phyloP scores from a whole-genome alignment of 306 rosid species.

The Trichosanthes cucumerina region DNA sequence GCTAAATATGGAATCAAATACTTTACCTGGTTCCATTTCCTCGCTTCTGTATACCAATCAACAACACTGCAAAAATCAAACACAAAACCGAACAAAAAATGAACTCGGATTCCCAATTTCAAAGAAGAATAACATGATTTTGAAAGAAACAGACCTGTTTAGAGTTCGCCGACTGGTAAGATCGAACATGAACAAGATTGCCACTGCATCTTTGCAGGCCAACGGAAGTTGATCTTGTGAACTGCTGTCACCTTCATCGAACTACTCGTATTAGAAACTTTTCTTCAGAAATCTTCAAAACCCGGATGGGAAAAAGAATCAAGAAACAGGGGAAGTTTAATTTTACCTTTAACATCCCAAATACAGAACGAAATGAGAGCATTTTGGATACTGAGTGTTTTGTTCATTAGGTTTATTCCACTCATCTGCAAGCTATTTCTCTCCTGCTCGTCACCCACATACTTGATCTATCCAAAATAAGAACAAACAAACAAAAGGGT shows the following conservation, averaged over 20 bases:
- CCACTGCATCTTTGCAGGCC: slow-evolving; percentile 96
- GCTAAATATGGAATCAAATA: background rate
- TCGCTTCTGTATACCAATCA: slow-evolving; percentile 77
- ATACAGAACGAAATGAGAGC: slow-evolving; percentile 68
- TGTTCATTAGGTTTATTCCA: slow-evolving; percentile 82
- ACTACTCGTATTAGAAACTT: background rate
- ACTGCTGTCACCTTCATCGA: slow-evolving; percentile 42
- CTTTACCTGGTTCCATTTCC: slow-evolving; percentile 94
- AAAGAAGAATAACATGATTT: background rate
- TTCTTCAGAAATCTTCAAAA: background rate
- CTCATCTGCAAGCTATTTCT: slow-evolving; percentile 56
- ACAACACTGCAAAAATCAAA: slow-evolving; percentile 46
- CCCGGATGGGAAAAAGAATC: background rate
- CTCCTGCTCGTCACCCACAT: slow-evolving; percentile 81
- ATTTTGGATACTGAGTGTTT: slow-evolving; percentile 56
- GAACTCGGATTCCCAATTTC: background rate
- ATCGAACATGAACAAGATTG: slow-evolving; percentile 89
- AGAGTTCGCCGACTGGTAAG: slow-evolving; percentile 86
- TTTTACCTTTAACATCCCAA: slow-evolving; percentile 89
- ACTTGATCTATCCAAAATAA: slow-evolving; percentile 39
- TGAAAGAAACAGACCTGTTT: slow-evolving; percentile 34
- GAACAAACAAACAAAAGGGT: background rate
- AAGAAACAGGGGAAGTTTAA: background rate
- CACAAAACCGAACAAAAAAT: background rate
- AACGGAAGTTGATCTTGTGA: slow-evolving; percentile 69